These are phyloP conservation scores for Kodamaea sp. DNA, from an alignment of 1,139 yeast genomes.

Conservation along the genomic window DNA sequence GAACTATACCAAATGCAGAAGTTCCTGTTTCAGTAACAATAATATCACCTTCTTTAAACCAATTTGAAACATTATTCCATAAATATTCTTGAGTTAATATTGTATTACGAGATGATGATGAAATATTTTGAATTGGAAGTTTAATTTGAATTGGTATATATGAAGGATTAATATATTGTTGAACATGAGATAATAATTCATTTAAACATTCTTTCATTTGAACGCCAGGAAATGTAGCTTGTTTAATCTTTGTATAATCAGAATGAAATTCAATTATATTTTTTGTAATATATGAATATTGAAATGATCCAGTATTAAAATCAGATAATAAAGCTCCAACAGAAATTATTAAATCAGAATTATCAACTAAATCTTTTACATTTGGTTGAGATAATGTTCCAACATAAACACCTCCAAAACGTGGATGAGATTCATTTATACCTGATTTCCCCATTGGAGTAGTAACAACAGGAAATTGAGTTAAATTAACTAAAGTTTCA, in stretches of 20 bases:
- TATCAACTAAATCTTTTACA: slow-evolving; percentile 72
- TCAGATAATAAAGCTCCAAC: slow-evolving; percentile 83
- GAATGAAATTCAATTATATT: slow-evolving; percentile 87
- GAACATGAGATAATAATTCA: slow-evolving; percentile 40
- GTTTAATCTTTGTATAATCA: slow-evolving; percentile 74
- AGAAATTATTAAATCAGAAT: slow-evolving; percentile 71
- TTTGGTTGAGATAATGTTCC: slow-evolving; percentile 76
- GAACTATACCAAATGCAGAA: slow-evolving; percentile 41
- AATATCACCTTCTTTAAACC: slow-evolving; percentile 36
- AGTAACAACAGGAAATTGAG: slow-evolving; percentile 80
- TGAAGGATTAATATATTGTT: slow-evolving; percentile 25
- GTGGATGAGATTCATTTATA: slow-evolving; percentile 67
- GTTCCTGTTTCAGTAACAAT: slow-evolving; percentile 41
- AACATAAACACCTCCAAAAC: slow-evolving; percentile 85
- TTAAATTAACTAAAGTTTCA: slow-evolving; percentile 55
- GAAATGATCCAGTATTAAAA: slow-evolving; percentile 87
- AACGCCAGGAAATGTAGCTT: slow-evolving; percentile 73
- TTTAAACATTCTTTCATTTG: slow-evolving; percentile 70
- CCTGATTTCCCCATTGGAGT: slow-evolving; percentile 92
- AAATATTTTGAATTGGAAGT: not conserved
- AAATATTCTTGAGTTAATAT: slow-evolving; percentile 33
- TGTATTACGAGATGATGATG: slow-evolving; percentile 19
- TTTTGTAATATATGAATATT: slow-evolving; percentile 74
- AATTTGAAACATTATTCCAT: slow-evolving; percentile 31
- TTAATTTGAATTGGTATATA: slow-evolving; percentile 36